Percentiles rank a stretch among this genome's conserved stretches.
These are phyloP conservation scores for Viola odorata DNA, from an alignment of 345 rosid genomes.

Conservation along the genomic window DNA sequence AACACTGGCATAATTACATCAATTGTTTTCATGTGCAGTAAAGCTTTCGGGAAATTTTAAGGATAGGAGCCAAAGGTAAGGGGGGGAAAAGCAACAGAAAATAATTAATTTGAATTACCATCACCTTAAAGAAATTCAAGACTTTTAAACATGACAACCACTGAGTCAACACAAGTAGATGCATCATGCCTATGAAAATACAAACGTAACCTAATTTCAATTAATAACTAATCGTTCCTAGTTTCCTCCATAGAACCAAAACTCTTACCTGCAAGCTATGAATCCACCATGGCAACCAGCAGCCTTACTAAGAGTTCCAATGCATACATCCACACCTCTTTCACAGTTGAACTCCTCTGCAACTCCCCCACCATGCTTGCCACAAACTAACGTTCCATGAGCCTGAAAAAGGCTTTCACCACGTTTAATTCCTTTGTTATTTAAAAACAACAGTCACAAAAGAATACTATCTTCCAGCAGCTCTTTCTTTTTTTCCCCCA, in stretches of 20 bases:
- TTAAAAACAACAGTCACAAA: background rate
- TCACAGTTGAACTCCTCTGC: conserved; percentile 86
- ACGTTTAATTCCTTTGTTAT: conserved; percentile 1
- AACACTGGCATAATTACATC: conserved; percentile 2
- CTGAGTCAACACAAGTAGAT: too few relatives aligned
- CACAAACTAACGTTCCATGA: conserved; percentile 95
- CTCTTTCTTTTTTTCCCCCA: too few relatives aligned
- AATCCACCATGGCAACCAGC: conserved; percentile 99
- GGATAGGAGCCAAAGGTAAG: background rate
- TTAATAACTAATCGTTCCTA: too few relatives aligned
- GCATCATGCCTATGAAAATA: too few relatives aligned
- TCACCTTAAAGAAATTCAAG: background rate
- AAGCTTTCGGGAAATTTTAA: background rate
- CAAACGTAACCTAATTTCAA: too few relatives aligned
- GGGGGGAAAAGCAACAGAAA: background rate
- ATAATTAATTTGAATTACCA: background rate
- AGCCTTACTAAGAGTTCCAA: conserved; percentile 95
- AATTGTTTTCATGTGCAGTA: background rate
- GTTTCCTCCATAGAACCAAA: too few relatives aligned
- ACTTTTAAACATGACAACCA: background rate
- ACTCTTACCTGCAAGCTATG: conserved; percentile 69
- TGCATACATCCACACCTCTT: conserved; percentile 66
- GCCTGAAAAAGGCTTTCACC: conserved; percentile 46
- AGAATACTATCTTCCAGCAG: background rate
- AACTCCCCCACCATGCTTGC: conserved; percentile 85